A percentile compares a stretch with the other conserved stretches of the same genome.
Evolutionary conservation across 257 asterid species (phyloP).

Genomic region (Pogostemon cablin): DNA sequence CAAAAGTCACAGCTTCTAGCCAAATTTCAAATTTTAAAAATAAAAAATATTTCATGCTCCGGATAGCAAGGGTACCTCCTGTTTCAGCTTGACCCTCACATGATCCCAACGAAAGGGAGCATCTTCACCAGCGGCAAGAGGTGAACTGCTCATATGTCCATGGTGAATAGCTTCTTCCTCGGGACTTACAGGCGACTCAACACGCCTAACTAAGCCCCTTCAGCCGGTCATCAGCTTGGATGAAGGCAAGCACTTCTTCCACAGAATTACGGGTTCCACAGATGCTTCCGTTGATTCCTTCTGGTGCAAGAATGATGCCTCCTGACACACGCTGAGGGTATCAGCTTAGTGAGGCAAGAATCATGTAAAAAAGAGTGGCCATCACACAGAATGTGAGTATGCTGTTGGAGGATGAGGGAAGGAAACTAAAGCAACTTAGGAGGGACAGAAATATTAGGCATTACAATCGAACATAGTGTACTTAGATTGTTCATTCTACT

Average conservation of each 20-base stretch:
- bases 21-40: slow-evolving; percentile 6
- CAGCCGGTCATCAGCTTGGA: slow-evolving; percentile 71
- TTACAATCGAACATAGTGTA: not conserved
- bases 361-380: not conserved
- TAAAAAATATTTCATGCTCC: slow-evolving; percentile 16
- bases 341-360: slow-evolving; percentile 72
- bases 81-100: slow-evolving; percentile 94
- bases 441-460: not conserved
- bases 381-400: not conserved
- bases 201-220: slow-evolving; percentile 71
- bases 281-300: slow-evolving; percentile 96
- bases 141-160: slow-evolving; percentile 80
- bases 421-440: not conserved
- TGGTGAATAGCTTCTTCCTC: slow-evolving; percentile 99
- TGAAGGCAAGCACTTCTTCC: slow-evolving; percentile 70
- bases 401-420: not conserved
- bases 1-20: slow-evolving; percentile 15
- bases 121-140: slow-evolving; percentile 99
- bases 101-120: slow-evolving; percentile 99
- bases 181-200: slow-evolving; percentile 94
- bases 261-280: slow-evolving; percentile 78
- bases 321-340: slow-evolving; percentile 95
- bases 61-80: slow-evolving; percentile 63
- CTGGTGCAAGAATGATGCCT: slow-evolving; percentile 96
- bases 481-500: slow-evolving; percentile 3